Evolutionary conservation across 2,329 filamentous ascomycete genomes (phyloP), one percentile per base, ranked within the genome.

Genomic region (Gnomoniopsis sp.): DNA sequence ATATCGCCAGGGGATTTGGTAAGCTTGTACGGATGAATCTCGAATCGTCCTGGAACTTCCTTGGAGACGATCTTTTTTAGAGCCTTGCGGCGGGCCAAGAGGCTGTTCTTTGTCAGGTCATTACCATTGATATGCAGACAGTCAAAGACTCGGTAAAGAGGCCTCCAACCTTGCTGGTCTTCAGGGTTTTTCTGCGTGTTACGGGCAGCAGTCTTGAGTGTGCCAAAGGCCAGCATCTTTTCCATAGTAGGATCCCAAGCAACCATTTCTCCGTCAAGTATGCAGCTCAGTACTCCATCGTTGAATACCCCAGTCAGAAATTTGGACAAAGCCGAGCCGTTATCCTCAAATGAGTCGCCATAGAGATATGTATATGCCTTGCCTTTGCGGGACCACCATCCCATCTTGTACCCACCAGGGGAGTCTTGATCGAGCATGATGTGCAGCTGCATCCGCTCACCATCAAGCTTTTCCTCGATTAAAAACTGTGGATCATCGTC

Each of bases 381-480:
- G 10, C 90, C 93, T 73, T 96, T 98, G 53, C 95, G 84, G 2
- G 93, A 98, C 91, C 93, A 99, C 72, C 96, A 99, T 34, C 79
- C 80, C 70, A 98, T 97, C 21, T 78, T 79, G 57, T 80, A 86
- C 0, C 91, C 90, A 0, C 92, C 91, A 0, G 85, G 81, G 0
- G 86, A 76, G 1, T 72, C 74, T 3, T 85, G 76, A 64, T 97
- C 91, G 58, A 89, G 80, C 14, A 84, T 74, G 89, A 98, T 93
- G 72, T 99, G 95, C 70, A 99, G 81, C 72, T 99, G 95, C 88
- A 99, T 97, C 26, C 95, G 85, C 74, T 99, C 95, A 1, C 95
- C 95, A 65, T 99, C 95, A 10, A 99, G 79, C 73, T 99, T 99
- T 75, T 99, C 95, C 72, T 99, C 95, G 50, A 98, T 95, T 92